Base-by-base conservation (phyloP, 352 stramenopile genomes). In the Phytophthora pisi region DNA sequence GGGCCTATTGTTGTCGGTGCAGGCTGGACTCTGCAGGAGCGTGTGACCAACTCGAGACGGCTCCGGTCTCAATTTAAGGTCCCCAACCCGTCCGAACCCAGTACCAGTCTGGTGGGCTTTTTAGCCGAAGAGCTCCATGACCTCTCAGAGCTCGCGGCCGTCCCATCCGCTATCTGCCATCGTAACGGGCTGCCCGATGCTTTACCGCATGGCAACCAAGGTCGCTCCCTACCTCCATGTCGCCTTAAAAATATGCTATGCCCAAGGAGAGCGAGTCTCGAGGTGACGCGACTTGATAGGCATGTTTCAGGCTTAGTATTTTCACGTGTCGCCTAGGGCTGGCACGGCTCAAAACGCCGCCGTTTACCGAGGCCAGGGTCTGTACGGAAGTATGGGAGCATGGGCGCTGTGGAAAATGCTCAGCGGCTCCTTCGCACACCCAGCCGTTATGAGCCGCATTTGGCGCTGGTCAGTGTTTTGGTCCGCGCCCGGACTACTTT, bases 61-160 rank as follows among this genome's bases (percentile, higher is more conserved):
- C 46, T 45, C 30, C 18, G 56, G 46, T 77, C 47, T 46, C 51
- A 74, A 77, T 63, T 34, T 63, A 73, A 38, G 50, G 20, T 23
- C 61, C 65, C 65, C n/a, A 71, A 65, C 51, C 56, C 50, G 47
- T 51, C 45, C 55, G 47, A 70, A 71, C 55, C 55, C 52, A 70
- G 53, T 53, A 62, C 34, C 20, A 30, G 23, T n/a, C 45, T 28
- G 53, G 2, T 40, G 9, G n/a, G 31, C 11, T 38, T n/a, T 3
- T 20, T 31, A 31, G 28, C 28, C 28, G 5, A 31, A 31, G 28
- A 7, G 28, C 28, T 31, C 6, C 28, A 8, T 8, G 28, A 8
- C 28, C 38, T 9, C 18, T 42, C 18, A 7, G 24, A 51, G 30
- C 43, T 47, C 46, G 47, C 47, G 38, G 18, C 30, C 61, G 42